phyloP scores from a whole-genome alignment of 257 asterid species.

The Orobanche coerulescens region DNA sequence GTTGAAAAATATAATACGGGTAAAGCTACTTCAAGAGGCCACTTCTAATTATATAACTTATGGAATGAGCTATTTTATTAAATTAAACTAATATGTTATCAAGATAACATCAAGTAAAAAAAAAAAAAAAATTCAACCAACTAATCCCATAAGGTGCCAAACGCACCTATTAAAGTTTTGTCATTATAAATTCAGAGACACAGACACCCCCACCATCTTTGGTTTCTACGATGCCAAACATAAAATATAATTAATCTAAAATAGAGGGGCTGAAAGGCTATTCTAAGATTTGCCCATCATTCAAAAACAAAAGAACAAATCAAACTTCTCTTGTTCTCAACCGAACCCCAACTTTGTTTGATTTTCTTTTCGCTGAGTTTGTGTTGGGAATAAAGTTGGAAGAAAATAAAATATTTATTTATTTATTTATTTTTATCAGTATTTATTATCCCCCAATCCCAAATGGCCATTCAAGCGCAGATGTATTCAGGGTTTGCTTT shows the following conservation, averaged over 20 bases:
- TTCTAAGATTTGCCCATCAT: background rate
- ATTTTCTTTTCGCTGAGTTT: constrained; percentile 2
- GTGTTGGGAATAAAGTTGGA: background rate
- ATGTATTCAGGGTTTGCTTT: constrained; percentile 29
- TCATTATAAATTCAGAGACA: constrained; percentile 16
- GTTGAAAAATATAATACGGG: too few relatives aligned
- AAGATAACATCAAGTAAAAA: too few relatives aligned
- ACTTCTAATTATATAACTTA: too few relatives aligned
- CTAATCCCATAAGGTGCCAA: too few relatives aligned
- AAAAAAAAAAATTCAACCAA: too few relatives aligned
- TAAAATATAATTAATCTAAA: background rate
- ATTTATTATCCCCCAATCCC: background rate
- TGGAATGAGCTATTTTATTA: too few relatives aligned
- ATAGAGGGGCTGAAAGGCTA: background rate
- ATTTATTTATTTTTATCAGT: background rate
- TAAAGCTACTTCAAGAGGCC: too few relatives aligned
- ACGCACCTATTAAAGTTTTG: background rate
- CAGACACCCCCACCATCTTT: constrained; percentile 8
- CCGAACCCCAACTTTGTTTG: constrained; percentile 15
- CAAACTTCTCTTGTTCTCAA: constrained; percentile 3
- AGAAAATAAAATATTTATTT: background rate
- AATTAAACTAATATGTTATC: too few relatives aligned
- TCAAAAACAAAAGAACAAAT: constrained; percentile 15
- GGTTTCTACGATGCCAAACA: constrained; percentile 9
- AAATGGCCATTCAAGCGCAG: constrained; percentile 66